These are phyloP conservation scores for Sergeia podlipaevii DNA, from an alignment of 208 protist genomes.

Conservation along the genomic window DNA sequence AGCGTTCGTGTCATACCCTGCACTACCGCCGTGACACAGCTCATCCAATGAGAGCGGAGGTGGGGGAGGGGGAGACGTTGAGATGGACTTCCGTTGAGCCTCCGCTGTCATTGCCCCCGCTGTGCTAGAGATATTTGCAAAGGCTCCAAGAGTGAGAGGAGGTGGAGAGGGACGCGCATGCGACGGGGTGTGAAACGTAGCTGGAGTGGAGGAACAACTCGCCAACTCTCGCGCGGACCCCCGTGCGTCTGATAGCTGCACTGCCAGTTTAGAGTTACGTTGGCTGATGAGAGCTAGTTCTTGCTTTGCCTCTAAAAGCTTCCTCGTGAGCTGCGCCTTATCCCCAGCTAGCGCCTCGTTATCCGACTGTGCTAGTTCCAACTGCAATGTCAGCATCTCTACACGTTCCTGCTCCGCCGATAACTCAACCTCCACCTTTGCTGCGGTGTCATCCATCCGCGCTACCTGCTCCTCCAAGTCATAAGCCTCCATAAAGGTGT, in stretches of 20 bases:
- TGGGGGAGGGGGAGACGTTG: no score
- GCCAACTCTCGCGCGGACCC: neutral
- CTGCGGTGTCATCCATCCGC: constrained; percentile 22
- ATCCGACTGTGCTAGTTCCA: constrained; percentile 29
- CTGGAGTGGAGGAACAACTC: constrained; percentile 1
- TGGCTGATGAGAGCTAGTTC: constrained; percentile 41
- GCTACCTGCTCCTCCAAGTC: constrained; percentile 16
- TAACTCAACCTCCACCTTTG: constrained; percentile 26
- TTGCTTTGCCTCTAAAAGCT: constrained; percentile 46
- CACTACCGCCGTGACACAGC: no score
- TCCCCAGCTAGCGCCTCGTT: constrained; percentile 33
- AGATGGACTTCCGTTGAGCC: neutral
- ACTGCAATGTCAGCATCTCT: constrained; percentile 30
- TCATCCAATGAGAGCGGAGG: no score
- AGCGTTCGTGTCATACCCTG: no score
- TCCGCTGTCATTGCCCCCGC: constrained; percentile 9
- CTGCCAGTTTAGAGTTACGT: constrained; percentile 23
- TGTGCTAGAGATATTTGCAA: constrained; percentile 4
- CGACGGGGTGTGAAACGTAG: no score
- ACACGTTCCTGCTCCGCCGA: constrained; percentile 23
- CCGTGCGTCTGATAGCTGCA: neutral
- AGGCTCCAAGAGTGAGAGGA: no score
- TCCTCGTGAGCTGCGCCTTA: constrained; percentile 35
- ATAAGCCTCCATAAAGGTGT: constrained; percentile 20
- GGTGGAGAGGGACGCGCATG: no score